A percentile compares a stretch with the other conserved stretches of the same genome.
phyloP scores from a whole-genome alignment of 2,329 filamentous ascomycete genomes.

The Stemphylium lycopersici region DNA sequence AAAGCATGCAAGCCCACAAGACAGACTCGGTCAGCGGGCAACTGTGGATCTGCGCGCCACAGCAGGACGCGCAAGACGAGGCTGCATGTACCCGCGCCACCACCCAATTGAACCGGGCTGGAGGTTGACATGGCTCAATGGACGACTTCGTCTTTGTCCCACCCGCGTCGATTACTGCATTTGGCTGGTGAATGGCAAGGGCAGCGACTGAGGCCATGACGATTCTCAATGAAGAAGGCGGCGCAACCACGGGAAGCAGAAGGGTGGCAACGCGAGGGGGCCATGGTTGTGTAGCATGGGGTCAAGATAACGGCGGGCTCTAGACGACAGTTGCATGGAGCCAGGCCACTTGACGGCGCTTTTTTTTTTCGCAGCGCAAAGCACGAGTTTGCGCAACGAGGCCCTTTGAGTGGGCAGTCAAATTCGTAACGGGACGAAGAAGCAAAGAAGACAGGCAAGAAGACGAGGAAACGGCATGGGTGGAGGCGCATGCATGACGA shows the following conservation, averaged over 20 bases:
- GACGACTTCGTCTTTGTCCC: constrained; percentile 27
- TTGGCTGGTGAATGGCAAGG: too few relatives aligned
- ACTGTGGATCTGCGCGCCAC: constrained; percentile 23
- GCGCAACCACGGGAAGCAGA: neutral
- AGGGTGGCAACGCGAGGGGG: constrained; percentile 11
- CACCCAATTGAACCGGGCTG: constrained; percentile 37
- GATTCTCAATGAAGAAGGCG: neutral
- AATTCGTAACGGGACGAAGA: constrained; percentile 23
- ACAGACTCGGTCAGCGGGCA: constrained; percentile 12
- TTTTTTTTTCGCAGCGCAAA: neutral
- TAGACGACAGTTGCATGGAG: too few relatives aligned
- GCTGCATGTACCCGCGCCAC: constrained; percentile 37
- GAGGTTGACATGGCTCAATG: constrained; percentile 27
- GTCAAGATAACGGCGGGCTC: constrained; percentile 8
- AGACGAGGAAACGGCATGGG: constrained; percentile 29
- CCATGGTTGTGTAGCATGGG: constrained; percentile 1
- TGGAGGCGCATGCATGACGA: constrained; percentile 41
- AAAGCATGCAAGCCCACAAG: constrained; percentile 27
- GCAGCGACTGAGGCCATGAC: too few relatives aligned
- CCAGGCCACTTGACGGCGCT: too few relatives aligned
- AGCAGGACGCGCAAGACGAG: constrained; percentile 34
- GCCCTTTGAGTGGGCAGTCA: constrained; percentile 12
- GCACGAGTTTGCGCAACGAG: constrained; percentile 12
- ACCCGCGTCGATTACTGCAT: constrained; percentile 10
- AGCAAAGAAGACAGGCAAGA: constrained; percentile 29